These are phyloP conservation scores for Acacia confusa DNA, from an alignment of 306 rosid species.

Conservation along the genomic window DNA sequence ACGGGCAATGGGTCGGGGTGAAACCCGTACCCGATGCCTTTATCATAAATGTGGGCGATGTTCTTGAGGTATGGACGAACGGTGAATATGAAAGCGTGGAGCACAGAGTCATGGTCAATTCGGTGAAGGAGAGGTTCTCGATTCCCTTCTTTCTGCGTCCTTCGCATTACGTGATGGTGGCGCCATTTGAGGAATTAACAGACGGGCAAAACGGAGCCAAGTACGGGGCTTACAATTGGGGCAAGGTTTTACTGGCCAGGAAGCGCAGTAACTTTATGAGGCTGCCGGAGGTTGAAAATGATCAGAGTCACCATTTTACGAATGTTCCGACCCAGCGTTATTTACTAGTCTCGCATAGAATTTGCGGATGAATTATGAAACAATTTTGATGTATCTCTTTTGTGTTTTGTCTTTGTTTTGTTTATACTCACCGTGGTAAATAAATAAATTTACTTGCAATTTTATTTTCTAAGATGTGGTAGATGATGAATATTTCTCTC, in stretches of 20 bases:
- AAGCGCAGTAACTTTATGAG: constrained; percentile 51
- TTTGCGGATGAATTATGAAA: not conserved
- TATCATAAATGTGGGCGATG: constrained; percentile 74
- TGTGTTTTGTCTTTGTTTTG: too few species aligned
- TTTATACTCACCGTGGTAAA: too few species aligned
- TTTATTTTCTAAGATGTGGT: too few species aligned
- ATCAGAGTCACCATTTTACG: not conserved
- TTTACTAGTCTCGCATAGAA: not conserved
- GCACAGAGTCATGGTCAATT: constrained; percentile 31
- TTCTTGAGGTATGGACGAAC: constrained; percentile 53
- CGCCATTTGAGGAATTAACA: constrained; percentile 41
- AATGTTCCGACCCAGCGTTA: not conserved
- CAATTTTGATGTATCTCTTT: not conserved
- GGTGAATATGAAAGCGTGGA: constrained; percentile 13
- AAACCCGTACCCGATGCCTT: constrained; percentile 60
- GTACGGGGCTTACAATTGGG: constrained; percentile 53
- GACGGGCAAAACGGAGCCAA: constrained; percentile 40
- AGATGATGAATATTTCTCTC: too few species aligned
- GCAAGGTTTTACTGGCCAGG: constrained; percentile 42
- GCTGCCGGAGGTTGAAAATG: constrained; percentile 45
- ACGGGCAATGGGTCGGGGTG: constrained; percentile 71
- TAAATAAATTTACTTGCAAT: too few species aligned
- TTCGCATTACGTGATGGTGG: constrained; percentile 34
- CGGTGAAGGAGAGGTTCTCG: constrained; percentile 43
- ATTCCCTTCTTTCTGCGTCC: constrained; percentile 43